Conservation (phyloP, 106 monocot species). For the Allium fistulosum region DNA sequence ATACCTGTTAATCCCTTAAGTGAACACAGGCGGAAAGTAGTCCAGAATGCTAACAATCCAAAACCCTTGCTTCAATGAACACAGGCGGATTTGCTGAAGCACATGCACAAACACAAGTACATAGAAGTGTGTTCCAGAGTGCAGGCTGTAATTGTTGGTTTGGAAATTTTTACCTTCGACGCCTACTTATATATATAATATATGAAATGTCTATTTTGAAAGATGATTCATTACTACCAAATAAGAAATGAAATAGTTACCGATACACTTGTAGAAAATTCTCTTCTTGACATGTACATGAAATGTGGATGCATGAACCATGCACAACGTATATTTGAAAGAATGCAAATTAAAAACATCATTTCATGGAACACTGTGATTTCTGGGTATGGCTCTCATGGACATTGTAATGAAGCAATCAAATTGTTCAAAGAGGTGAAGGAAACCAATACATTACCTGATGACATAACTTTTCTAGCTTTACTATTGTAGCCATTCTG, state of each 20-base stretch:
- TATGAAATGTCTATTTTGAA: constrained; percentile 2
- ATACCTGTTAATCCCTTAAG: too few species aligned
- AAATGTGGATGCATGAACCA: constrained; percentile 46
- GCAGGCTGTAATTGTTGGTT: too few species aligned
- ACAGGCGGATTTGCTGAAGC: too few species aligned
- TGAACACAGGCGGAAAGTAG: too few species aligned
- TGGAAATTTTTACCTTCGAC: too few species aligned
- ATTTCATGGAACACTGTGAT: constrained; percentile 52
- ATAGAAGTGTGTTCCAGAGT: too few species aligned
- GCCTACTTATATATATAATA: too few species aligned
- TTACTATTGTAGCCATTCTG: constrained; percentile 47
- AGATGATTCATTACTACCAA: constrained; percentile 48
- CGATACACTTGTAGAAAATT: constrained; percentile 30
- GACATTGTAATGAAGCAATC: constrained; percentile 25
- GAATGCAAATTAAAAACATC: constrained; percentile 20
- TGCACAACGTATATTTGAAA: constrained; percentile 23
- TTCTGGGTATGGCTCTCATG: constrained; percentile 34
- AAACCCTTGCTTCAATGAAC: too few species aligned
- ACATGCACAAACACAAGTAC: too few species aligned
- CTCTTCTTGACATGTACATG: constrained; percentile 64
- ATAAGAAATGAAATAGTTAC: constrained; percentile 24
- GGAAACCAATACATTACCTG: constrained; percentile 9
- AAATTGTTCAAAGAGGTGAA: constrained; percentile 34
- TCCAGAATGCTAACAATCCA: too few species aligned
- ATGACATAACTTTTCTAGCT: constrained; percentile 40